Evolutionary conservation across 78 protist species (phyloP).

Genomic region (Anaeramoeba flamelloides): DNA sequence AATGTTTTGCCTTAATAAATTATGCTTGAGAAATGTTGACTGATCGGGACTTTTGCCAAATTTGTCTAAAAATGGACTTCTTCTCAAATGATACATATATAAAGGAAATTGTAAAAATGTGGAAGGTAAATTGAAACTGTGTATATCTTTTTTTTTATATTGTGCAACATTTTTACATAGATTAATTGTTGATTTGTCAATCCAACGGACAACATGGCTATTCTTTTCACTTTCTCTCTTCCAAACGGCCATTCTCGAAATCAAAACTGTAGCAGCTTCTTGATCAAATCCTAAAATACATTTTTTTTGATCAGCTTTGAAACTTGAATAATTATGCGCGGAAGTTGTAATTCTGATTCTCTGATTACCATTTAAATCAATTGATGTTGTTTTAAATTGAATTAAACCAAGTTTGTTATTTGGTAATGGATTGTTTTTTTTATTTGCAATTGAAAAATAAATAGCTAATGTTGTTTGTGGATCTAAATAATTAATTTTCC

Average conservation of each 20-base stretch:
- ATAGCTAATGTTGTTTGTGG: not conserved
- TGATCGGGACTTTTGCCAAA: constrained; percentile 89
- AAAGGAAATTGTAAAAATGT: constrained; percentile 73
- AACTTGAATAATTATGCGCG: not conserved
- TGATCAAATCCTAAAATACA: constrained; percentile 10
- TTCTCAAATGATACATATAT: constrained; percentile 91
- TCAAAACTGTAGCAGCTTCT: constrained; percentile 11
- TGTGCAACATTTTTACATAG: constrained; percentile 13
- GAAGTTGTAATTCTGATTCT: constrained; percentile 3
- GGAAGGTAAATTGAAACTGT: constrained; percentile 41
- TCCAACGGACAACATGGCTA: not conserved
- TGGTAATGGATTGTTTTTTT: not conserved
- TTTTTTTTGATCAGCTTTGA: too few species aligned
- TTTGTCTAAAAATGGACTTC: constrained; percentile 65
- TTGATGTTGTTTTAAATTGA: constrained; percentile 4
- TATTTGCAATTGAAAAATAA: not conserved
- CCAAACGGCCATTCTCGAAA: constrained; percentile 3
- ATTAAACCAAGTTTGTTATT: not conserved
- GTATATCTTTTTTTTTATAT: constrained; percentile 41
- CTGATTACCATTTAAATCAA: not conserved
- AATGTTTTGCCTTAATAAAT: constrained; percentile 31
- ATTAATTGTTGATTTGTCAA: constrained; percentile 51
- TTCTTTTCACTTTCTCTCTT: not conserved
- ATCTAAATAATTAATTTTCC: not conserved
- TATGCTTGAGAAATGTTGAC: constrained; percentile 56